Percentiles rank a stretch among this genome's conserved stretches.
Evolutionary conservation across 768 basidiomycete genomes (phyloP).

Genomic region (Trametes meyenii): DNA sequence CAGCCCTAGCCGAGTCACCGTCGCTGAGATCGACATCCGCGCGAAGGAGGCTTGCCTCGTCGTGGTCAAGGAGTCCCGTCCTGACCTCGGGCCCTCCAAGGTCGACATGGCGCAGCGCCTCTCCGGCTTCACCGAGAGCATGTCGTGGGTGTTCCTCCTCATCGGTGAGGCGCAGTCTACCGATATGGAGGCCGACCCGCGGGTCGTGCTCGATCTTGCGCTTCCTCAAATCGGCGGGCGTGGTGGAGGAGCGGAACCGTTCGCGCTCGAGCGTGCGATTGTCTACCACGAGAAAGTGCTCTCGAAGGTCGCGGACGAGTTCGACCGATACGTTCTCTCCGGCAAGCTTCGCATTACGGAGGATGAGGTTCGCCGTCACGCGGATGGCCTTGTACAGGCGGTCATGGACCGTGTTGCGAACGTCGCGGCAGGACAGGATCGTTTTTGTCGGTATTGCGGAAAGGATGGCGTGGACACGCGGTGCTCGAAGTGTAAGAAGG

Average conservation of each 20-base stretch:
- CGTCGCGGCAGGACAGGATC: slow-evolving; percentile 21
- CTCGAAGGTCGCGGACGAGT: slow-evolving; percentile 18
- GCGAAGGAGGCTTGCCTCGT: slow-evolving; percentile 23
- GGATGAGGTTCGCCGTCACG: slow-evolving; percentile 12
- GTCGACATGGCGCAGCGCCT: slow-evolving; percentile 21
- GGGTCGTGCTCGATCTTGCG: slow-evolving; percentile 25
- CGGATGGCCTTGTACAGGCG: slow-evolving; percentile 11
- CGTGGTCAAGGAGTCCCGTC: slow-evolving; percentile 19
- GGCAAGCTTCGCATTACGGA: slow-evolving; percentile 17
- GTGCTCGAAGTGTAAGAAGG: slow-evolving; percentile 27
- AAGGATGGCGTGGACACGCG: slow-evolving; percentile 24
- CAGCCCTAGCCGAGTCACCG: slow-evolving; percentile 17
- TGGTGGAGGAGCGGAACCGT: slow-evolving; percentile 26
- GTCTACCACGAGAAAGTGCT: slow-evolving; percentile 26
- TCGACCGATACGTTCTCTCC: slow-evolving; percentile 10
- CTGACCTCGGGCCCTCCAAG: slow-evolving; percentile 13
- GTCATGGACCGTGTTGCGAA: slow-evolving; percentile 20
- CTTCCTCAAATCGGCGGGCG: slow-evolving; percentile 25
- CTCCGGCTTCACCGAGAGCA: slow-evolving; percentile 19
- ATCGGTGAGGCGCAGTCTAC: slow-evolving; percentile 20
- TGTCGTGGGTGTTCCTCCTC: slow-evolving; percentile 25
- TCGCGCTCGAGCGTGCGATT: slow-evolving; percentile 26
- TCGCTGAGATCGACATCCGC: slow-evolving; percentile 23
- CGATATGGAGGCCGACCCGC: slow-evolving; percentile 19
- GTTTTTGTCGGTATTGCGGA: slow-evolving; percentile 30